Base-by-base conservation (phyloP, 495 filamentous ascomycete genomes). In the Penicillium waksmanii region DNA sequence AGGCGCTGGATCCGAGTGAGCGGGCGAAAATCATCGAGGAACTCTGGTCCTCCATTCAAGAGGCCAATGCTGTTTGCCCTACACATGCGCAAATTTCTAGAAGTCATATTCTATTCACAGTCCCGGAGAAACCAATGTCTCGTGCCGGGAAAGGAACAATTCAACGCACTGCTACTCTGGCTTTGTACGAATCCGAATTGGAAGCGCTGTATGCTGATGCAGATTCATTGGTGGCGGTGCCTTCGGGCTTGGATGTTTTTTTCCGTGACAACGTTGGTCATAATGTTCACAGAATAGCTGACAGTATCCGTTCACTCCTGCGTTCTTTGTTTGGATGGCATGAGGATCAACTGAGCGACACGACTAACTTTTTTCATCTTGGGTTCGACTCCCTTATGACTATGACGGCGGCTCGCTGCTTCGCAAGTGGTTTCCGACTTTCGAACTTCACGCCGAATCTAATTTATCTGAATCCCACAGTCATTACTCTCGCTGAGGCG, bases 361-460 rank as follows among this genome's bases (percentile, higher is more conserved):
- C 49, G 2, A 63, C 61, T 2, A 69, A 74, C 53, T 68, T 82
- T 54, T 82, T 84, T 53, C 53, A 69, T 2, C 51, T 60, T 10
- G 80, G 80, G 10, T 68, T 87, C 36, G 82, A 87, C 60, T 86
- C 82, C 18, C 69, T 86, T 63, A 77, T 82, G 38, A 74, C 58
- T 12, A 61, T 63, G 27, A 63, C 59, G 1, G 56, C 64, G 5
- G 18, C 60, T 6, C 56, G 57, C 0, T 19, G 8, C 8, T 53
- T 63, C 35, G 57, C 54, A 27, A 38, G 34, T 19, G 55, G 67
- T 19, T 33, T 64, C 43, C 33, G 57, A 13, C 17, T 56, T 44
- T 47, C 58, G 8, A 17, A n/a, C 2, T 56, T 67, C 34, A 59
- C 55, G n/a, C 47, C 62, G 3, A 62, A 58, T 23, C 9, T 57